These are phyloP conservation scores for Eucalyptus virginea DNA, from an alignment of 345 rosid species.

Conservation along the genomic window DNA sequence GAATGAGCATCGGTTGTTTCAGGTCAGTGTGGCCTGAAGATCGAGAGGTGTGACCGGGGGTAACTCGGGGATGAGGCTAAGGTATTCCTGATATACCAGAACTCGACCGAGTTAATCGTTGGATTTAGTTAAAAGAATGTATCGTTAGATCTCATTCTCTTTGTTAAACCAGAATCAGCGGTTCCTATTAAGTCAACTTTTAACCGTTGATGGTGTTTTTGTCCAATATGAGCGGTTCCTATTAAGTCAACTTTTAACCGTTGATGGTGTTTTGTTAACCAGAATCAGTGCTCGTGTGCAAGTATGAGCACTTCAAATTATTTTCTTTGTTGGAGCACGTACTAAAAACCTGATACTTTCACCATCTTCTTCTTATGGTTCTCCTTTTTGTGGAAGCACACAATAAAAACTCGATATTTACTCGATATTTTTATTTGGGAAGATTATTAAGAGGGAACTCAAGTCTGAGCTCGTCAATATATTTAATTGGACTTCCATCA, in stretches of 20 bases:
- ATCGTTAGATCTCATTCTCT: neutral
- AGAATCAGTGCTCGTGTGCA: too few relatives aligned
- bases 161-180: neutral
- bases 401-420: rapidly evolving
- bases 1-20: neutral
- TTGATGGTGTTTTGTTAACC: too few relatives aligned
- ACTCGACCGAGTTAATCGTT: neutral
- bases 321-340: neutral
- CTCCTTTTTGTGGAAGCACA: neutral
- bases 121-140: neutral
- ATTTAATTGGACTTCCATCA: neutral
- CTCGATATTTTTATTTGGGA: rapidly evolving
- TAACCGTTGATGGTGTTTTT: neutral
- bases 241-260: too few relatives aligned
- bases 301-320: neutral
- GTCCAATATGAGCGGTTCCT: neutral
- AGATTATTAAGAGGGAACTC: neutral
- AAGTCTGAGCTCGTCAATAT: neutral
- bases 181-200: neutral
- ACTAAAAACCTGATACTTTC: neutral
- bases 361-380: neutral
- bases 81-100: too few relatives aligned
- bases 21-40: neutral
- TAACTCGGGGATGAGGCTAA: neutral
- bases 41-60: neutral